Percentiles rank a stretch among this genome's conserved stretches.
Conservation (phyloP, 805 yeast species). For the Lipomyces sp. region DNA sequence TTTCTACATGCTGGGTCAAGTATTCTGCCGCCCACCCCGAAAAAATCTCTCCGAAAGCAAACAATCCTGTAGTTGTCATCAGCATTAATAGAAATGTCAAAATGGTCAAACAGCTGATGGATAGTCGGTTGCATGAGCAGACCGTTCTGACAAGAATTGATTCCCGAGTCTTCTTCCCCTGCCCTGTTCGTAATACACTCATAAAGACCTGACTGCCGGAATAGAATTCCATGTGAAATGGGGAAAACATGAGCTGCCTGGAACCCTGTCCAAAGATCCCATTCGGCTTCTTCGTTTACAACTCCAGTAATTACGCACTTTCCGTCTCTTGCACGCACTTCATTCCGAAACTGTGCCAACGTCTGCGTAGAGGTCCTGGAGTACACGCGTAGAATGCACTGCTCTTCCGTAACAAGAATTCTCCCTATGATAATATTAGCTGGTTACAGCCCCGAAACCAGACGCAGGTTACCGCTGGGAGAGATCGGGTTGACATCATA, state of each 20-base stretch:
- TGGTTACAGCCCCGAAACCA: too few relatives aligned
- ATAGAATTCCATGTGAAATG: neutral
- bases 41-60: neutral
- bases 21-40: neutral
- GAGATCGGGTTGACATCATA: neutral
- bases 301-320: neutral
- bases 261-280: neutral
- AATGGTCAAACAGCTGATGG: slow-evolving; percentile 1
- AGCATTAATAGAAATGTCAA: neutral
- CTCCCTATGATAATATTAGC: too few relatives aligned
- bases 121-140: neutral
- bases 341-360: neutral
- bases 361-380: neutral
- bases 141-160: slow-evolving; percentile 1
- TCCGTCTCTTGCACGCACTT: slow-evolving; percentile 1
- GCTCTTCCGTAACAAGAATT: neutral
- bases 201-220: neutral
- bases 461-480: neutral
- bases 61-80: slow-evolving; percentile 1
- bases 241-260: slow-evolving; percentile 3
- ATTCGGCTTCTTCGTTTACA: neutral
- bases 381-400: neutral
- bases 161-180: neutral
- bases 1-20: neutral
- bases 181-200: neutral